Base-by-base conservation (phyloP, 805 yeast genomes). In the Monosporozyma servazzii region DNA sequence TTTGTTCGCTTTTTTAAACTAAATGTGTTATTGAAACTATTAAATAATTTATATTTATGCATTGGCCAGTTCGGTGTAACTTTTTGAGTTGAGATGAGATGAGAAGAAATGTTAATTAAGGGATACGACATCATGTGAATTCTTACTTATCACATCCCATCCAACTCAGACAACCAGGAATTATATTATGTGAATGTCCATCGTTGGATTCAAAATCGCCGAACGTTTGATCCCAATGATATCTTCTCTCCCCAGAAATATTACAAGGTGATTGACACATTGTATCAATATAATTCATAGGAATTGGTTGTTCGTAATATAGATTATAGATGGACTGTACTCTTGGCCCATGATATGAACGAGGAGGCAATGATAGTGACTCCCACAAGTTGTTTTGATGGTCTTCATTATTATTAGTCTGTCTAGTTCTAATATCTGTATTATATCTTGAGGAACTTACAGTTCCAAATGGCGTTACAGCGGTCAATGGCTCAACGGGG, bases 221-320 rank as follows among this genome's bases (percentile, higher is more conserved):
- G 4, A 27, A 25, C 5, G 15, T 25, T 27, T 43, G 46, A 20
- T 43, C 30, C 29, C 21, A 41, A 21, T 23, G 30, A 13, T 41
- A 21, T 21, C 44, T 21, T 21, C 27, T 21, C 23, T 10, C 10
- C 4, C 7, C 21, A 5, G 15, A 15, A 3, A 11, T 46, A 4
- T 13, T 7, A 33, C 33, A 9, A n/a, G 20, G 41, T 21, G 31
- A 18, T 17, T 23, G 13, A 20, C 40, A 15, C 17, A 46, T 17
- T 5, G 36, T 15, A 25, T 46, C 52, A 7, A 53, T 33, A 45
- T 54, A 54, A 37, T 51, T 45, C 8, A 48, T 45, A 2, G 57
- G 57, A 3, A 54, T 42, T 5, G 55, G 55, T 18, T 51, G 25
- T 18, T 51, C 43, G 43, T 54, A 54, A 29, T 48, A 52, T 20